Percentiles rank a stretch among this genome's conserved stretches.
Conservation (phyloP, 108 stramenopile genomes). For the Conticribra weissflogii region DNA sequence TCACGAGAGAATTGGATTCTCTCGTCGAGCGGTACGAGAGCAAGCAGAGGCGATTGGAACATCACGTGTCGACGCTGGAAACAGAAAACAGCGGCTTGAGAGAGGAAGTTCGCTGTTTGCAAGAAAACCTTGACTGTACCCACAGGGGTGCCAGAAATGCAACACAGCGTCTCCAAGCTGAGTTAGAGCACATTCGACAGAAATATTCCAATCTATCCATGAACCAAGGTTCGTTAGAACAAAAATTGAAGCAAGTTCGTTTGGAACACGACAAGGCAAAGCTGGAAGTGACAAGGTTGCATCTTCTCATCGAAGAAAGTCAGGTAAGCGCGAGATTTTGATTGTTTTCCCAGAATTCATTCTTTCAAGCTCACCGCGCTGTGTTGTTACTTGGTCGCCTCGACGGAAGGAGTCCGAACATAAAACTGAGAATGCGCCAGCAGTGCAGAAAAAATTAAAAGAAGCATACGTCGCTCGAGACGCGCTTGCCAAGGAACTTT, state of each 20-base stretch:
- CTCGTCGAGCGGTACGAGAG: background rate
- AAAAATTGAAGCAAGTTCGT: background rate
- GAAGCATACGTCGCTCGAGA: background rate
- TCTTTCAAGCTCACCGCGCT: too few species aligned
- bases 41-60: background rate
- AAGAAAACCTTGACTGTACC: background rate
- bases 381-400: background rate
- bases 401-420: background rate
- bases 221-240: background rate
- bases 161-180: background rate
- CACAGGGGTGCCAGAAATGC: background rate
- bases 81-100: background rate
- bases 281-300: background rate
- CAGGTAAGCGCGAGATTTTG: background rate
- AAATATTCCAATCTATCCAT: background rate
- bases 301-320: background rate
- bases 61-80: background rate
- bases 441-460: background rate
- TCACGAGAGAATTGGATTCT: background rate
- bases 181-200: background rate
- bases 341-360: too few species aligned
- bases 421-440: background rate
- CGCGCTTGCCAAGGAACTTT: background rate
- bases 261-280: background rate
- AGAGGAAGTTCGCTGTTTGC: background rate